Evolutionary conservation across 1,139 yeast species (phyloP), one percentile per base, ranked within the genome.

Genomic region (Protomyces inundatus): DNA sequence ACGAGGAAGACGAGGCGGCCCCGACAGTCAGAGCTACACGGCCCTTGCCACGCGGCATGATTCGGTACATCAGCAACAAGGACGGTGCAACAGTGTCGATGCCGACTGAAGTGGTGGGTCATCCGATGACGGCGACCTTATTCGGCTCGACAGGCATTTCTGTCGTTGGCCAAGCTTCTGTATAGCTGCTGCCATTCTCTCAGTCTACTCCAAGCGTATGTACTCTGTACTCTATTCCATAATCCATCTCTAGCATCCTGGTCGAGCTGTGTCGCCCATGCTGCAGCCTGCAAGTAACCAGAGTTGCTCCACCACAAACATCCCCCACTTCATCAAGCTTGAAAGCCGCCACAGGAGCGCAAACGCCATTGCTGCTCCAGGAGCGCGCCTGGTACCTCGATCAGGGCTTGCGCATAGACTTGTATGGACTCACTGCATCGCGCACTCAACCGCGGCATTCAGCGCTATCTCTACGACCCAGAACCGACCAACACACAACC

Each of bases 361-460:
- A 23, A 23, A 23, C 23, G 23, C 23, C 23, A 23, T 23, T 23
- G 23, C 23, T 23, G 23, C 23, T 23, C 23, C 23, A 2, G 2
- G 23, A 23, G 23, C 2, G 23, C 23, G 23, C 23, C 23, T 36
- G 39, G 12, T 9, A 12, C 3, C 39, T 36, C 39, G 39, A 36
- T 12, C 39, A 36, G 12, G 39, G 12, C 39, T 36, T 36, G 39
- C 39, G 12, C 39, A 36, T 36, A 12, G 80, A 97, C 63, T 91
- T 98, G 0, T 90, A 81, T 76, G 98, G 98, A 0, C 53, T 60
- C 14, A 98, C 98, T 0, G 90, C 83, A 84, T 74, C 77, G 95
- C 65, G 95, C 99, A 0, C 82, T 93, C 0, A 81, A 80, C 69
- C 80, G 99, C 69, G 55, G 68, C 7, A 35, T 61, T 30, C 54